Base-by-base conservation (phyloP, 768 basidiomycete species). In the Mycena galopus region DNA sequence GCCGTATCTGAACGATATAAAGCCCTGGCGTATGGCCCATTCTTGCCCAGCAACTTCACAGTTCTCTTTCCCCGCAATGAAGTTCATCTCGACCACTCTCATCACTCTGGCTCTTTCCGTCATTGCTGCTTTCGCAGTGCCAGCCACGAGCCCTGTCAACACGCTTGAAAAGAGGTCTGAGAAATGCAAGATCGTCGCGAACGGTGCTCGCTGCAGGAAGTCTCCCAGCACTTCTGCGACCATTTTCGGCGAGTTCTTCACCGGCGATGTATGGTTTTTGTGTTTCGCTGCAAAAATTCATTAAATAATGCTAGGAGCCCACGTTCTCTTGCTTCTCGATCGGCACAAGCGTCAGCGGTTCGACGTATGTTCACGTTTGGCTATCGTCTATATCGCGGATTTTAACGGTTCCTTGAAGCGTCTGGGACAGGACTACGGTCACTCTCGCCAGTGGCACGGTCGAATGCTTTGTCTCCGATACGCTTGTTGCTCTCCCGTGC, bases 251-350 rank as follows among this genome's bases (percentile, higher is more conserved):
- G 47, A 65, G 32, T 65, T 65, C 35, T 50, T 33, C 23, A 33
- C 27, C 19, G 64, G 64, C 29, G 51, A 35, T 27, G 65, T 66
- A 66, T 42, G 53, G 39, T 30, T 50, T 50, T 57, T 47, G 17
- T 8, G 4, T 19, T 14, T 32, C 5, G 11, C 14, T 7, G 27
- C 23, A 23, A 19, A 23, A 51, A 32, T 50, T 2, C 27, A n/a
- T 12, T 35, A 35, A 35, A 35, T 35, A 12, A 35, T 6, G 6
- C 7, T 47, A 65, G 64, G 23, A 50, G 9, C 64, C 64, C 17
- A 35, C 64, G 50, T 65, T 65, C 64, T 1, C 50, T 9, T 65
- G 64, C 64, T 4, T 16, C 3, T 12, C 29, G 11, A 53, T n/a
- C 19, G 17, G 17, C 21, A 6, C 12, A 14, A 17, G 16, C 42